Evolutionary conservation across 164 flowering plant genomes (phyloP).

Genomic region (Tetracentron sinense): DNA sequence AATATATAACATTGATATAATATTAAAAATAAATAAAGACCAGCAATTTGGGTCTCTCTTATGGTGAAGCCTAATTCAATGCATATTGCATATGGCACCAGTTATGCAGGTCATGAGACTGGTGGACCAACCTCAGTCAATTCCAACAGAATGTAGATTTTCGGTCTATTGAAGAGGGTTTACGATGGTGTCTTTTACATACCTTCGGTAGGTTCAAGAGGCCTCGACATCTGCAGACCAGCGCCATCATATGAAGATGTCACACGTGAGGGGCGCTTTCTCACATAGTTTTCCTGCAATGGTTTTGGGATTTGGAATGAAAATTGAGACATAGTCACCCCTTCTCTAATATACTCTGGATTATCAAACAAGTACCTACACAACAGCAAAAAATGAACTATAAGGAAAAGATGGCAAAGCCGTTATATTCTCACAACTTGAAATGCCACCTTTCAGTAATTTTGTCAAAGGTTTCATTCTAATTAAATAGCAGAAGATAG

Average conservation of each 20-base stretch:
- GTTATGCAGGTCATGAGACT: no score
- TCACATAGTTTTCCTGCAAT: slow-evolving; percentile 70
- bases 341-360: slow-evolving; percentile 55
- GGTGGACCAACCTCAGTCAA: no score
- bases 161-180: no score
- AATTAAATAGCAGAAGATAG: not conserved
- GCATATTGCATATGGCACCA: no score
- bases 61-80: no score
- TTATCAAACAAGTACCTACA: slow-evolving; percentile 57
- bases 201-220: slow-evolving; percentile 40
- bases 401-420: not conserved
- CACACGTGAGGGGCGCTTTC: slow-evolving; percentile 54
- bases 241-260: slow-evolving; percentile 19
- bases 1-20: no score
- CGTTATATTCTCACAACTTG: not conserved
- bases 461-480: no score
- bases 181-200: no score
- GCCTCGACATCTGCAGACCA: slow-evolving; percentile 11
- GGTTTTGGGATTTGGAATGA: slow-evolving; percentile 88
- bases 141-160: no score
- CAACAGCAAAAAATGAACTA: no score
- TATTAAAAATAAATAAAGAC: no score
- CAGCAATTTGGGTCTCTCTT: no score
- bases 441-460: not conserved
- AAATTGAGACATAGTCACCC: slow-evolving; percentile 53